These are phyloP conservation scores for Pythium brassicae DNA, from an alignment of 352 stramenopile species.

Conservation along the genomic window DNA sequence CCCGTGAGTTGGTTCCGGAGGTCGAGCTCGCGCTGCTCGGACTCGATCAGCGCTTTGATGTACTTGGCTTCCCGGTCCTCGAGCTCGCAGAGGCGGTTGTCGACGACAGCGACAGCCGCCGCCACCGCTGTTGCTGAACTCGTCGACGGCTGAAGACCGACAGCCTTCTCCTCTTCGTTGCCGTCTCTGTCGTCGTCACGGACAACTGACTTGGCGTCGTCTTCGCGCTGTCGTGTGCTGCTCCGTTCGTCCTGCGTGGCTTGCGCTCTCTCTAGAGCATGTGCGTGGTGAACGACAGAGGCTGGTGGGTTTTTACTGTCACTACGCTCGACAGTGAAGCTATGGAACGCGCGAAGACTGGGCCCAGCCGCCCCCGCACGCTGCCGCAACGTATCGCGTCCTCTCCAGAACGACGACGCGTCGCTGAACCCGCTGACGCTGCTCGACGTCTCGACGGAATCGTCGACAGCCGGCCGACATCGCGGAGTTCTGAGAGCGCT, in stretches of 20 bases:
- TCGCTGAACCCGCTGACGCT: constrained; percentile 12
- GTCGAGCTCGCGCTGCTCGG: constrained; percentile 69
- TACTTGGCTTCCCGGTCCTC: constrained; percentile 71
- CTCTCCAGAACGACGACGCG: constrained; percentile 9
- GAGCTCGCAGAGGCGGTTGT: constrained; percentile 36
- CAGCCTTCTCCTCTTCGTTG: neutral
- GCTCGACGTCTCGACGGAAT: constrained; percentile 13
- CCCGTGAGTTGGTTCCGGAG: constrained; percentile 42
- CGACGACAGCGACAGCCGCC: neutral
- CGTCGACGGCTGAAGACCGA: too few species aligned
- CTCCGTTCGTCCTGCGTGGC: too few species aligned
- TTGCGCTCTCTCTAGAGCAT: too few species aligned
- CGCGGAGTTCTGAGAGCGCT: neutral
- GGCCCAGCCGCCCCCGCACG: too few species aligned
- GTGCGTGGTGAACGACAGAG: neutral
- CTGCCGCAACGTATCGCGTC: neutral
- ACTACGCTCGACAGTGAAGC: neutral
- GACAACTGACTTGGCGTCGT: neutral
- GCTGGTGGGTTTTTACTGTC: neutral
- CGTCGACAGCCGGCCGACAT: neutral
- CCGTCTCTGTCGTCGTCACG: neutral
- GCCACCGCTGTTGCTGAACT: neutral
- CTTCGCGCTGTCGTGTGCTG: neutral
- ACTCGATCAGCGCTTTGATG: constrained; percentile 71
- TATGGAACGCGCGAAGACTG: neutral